A percentile compares a stretch with the other conserved stretches of the same genome.
These are phyloP conservation scores for cucumber (Cucumis sativus) DNA, from an alignment of 306 rosid genomes.

Conservation along the genomic window Cucumber_9930_V3 NC_026657.2:19496501-19497000, in stretches of 20 bases:
- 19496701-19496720: conserved; percentile 28
- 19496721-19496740: neutral
- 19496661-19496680: conserved; percentile 35
- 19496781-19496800: neutral
- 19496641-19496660: neutral
- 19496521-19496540: neutral
- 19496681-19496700: conserved; percentile 29
- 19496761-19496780: neutral
- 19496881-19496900: neutral
- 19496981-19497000: too few species aligned
- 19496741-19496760: neutral
- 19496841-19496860: neutral
- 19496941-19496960: neutral
- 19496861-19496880: neutral
- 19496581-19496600: neutral
- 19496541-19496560: neutral
- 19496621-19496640: neutral
- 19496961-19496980: neutral
- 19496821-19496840: neutral
- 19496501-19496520: neutral
- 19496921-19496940: neutral
- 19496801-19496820: neutral
- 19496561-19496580: neutral
- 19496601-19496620: neutral
- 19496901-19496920: neutral